Conservation (phyloP, 2,329 filamentous ascomycete species). For the Curvularia sp. region DNA sequence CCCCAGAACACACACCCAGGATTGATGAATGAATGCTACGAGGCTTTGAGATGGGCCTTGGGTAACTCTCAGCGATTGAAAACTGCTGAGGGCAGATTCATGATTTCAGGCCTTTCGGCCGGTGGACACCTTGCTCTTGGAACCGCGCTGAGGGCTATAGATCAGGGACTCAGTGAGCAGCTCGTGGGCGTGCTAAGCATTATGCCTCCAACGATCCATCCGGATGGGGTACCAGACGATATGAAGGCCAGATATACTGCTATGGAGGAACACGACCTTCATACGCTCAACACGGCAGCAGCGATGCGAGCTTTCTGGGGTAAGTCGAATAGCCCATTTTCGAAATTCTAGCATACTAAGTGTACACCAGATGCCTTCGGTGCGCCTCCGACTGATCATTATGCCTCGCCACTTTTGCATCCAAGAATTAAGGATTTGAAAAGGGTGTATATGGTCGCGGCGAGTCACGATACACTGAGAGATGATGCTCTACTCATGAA, state of each 20-base stretch:
- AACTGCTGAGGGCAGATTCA: slow-evolving; percentile 38
- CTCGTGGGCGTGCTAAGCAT: slow-evolving; percentile 51
- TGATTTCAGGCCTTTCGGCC: slow-evolving; percentile 50
- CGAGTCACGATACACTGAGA: slow-evolving; percentile 44
- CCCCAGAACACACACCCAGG: slow-evolving; percentile 45
- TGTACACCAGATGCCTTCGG: slow-evolving; percentile 30
- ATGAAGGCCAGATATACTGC: slow-evolving; percentile 45
- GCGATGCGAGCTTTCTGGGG: slow-evolving; percentile 49
- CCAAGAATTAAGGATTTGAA: slow-evolving; percentile 38
- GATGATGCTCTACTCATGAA: slow-evolving; percentile 48
- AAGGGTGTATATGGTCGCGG: slow-evolving; percentile 43
- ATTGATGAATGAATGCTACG: slow-evolving; percentile 47
- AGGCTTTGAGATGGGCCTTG: slow-evolving; percentile 44
- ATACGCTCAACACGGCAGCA: slow-evolving; percentile 46
- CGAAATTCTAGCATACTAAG: background rate
- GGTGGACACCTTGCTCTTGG: slow-evolving; percentile 50
- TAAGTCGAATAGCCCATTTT: background rate
- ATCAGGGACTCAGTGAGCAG: slow-evolving; percentile 42
- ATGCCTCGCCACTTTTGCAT: slow-evolving; percentile 45
- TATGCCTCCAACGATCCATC: slow-evolving; percentile 49
- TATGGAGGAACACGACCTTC: slow-evolving; percentile 47
- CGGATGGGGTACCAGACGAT: slow-evolving; percentile 46
- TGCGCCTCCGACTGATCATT: slow-evolving; percentile 39
- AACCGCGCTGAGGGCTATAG: slow-evolving; percentile 48
- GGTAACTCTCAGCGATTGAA: slow-evolving; percentile 34